phyloP scores from a whole-genome alignment of 768 basidiomycete genomes.

The Chlorophyllum brunneum region DNA sequence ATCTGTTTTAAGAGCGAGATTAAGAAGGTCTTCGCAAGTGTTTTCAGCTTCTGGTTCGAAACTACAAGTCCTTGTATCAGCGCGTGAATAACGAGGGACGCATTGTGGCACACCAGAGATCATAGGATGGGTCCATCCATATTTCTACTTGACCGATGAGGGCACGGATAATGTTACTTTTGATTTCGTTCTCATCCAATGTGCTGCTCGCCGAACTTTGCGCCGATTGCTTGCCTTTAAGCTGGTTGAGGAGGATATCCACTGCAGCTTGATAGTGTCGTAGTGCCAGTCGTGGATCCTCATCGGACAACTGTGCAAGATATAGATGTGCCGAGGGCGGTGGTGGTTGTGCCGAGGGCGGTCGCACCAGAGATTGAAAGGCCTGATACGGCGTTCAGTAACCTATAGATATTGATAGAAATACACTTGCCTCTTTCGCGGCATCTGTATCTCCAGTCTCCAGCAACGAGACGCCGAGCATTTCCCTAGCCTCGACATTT shows the following conservation, averaged over 20 bases:
- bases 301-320: slow-evolving; percentile 80
- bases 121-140: slow-evolving; percentile 91
- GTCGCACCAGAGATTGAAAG: slow-evolving; percentile 58
- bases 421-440: slow-evolving; percentile 55
- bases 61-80: slow-evolving; percentile 33
- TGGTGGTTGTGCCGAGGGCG: slow-evolving; percentile 65
- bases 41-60: slow-evolving; percentile 79
- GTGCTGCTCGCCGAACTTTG: slow-evolving; percentile 23
- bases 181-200: slow-evolving; percentile 57
- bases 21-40: slow-evolving; percentile 75
- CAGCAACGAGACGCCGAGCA: slow-evolving; percentile 74
- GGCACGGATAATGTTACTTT: slow-evolving; percentile 69
- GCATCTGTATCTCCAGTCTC: slow-evolving; percentile 74
- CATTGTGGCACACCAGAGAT: slow-evolving; percentile 66
- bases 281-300: slow-evolving; percentile 70
- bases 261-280: slow-evolving; percentile 79
- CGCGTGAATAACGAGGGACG: not conserved
- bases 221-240: slow-evolving; percentile 72
- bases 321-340: slow-evolving; percentile 84
- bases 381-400: slow-evolving; percentile 35
- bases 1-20: slow-evolving; percentile 68
- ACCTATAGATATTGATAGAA: not conserved
- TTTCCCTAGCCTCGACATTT: slow-evolving; percentile 71
- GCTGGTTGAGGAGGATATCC: slow-evolving; percentile 58
- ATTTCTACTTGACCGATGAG: slow-evolving; percentile 89